These are phyloP conservation scores for Vaccinium macrocarpon DNA, from an alignment of 148 eudicot species.

Conservation along the genomic window DNA sequence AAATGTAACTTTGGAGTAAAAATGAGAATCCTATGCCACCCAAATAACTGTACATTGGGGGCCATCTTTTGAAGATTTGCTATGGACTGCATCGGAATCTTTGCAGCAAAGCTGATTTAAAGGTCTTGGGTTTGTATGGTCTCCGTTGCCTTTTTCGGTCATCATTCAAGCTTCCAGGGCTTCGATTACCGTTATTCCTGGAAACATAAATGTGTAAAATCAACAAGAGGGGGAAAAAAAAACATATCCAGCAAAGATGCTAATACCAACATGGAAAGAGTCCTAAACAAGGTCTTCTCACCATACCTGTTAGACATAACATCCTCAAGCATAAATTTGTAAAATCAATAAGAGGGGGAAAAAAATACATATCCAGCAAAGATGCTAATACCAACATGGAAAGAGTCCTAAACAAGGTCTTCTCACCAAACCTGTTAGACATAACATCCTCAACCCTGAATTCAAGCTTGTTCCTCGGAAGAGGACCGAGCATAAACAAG, in stretches of 20 bases:
- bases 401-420: not conserved
- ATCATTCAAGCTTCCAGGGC: slow-evolving; percentile 48
- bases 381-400: not conserved
- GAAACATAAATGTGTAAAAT: not conserved
- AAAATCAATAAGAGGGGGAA: not conserved
- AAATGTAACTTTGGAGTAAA: not conserved
- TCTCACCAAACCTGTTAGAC: slow-evolving; percentile 53
- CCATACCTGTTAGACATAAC: slow-evolving; percentile 54
- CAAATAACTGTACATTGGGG: too few relatives aligned
- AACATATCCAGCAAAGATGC: not conserved
- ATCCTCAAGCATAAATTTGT: too few relatives aligned
- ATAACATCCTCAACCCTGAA: slow-evolving; percentile 65
- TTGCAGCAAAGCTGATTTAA: slow-evolving; percentile 86
- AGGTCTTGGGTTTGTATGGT: slow-evolving; percentile 63
- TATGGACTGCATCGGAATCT: slow-evolving; percentile 88
- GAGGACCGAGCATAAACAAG: slow-evolving; percentile 79
- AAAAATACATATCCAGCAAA: too few relatives aligned
- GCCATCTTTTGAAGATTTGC: slow-evolving; percentile 40
- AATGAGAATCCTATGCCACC: slow-evolving; percentile 25
- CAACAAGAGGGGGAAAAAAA: not conserved
- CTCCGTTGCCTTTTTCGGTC: slow-evolving; percentile 64
- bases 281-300: not conserved
- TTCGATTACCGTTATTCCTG: slow-evolving; percentile 57
- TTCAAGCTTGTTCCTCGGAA: slow-evolving; percentile 79
- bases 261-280: not conserved